Base-by-base conservation (phyloP, 2,329 filamentous ascomycete species). In the Fusarium sp. region DNA sequence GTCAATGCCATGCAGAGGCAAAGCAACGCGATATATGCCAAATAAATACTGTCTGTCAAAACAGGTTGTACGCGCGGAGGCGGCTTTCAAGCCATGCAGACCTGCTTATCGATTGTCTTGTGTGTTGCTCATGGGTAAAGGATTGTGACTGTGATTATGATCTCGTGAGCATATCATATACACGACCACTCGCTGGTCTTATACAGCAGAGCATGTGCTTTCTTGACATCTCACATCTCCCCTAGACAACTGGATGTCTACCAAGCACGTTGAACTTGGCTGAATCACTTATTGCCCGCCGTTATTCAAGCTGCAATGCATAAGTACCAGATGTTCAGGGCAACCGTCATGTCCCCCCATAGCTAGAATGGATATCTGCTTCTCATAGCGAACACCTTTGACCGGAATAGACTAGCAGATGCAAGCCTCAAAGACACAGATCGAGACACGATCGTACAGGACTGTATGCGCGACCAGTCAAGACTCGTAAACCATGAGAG, bases 361-460 rank as follows among this genome's bases (percentile, higher is more conserved):
- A 67, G 41, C 63, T 67, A n/a, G 45, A 34, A 41, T 39, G 14
- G 14, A 34, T 30, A 61, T 51, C 66, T 42, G 58, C 53, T 30
- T 48, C 54, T 56, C 44, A 21, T 31, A 12, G 58, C 56, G 51
- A 51, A 21, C 28, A 41, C 53, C 49, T 62, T 59, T 62, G 63
- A 50, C 59, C 59, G 55, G 49, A 42, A 46, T 19, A 43, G 67
- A 39, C 52, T 70, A 70, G 63, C 25, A 49, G 62, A 28, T 31
- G 23, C 63, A 65, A 70, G 64, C 55, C 51, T 65, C 54, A 61
- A 37, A 69, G 64, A 70, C 58, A 71, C 39, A 46, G 45, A 66
- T 71, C 63, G 51, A 65, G 64, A 56, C 58, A 58, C 43, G 45
- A 71, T 68, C 67, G 67, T 54, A 50, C 58, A 68, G 46, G 53